Base-by-base conservation (phyloP, 148 eudicot genomes). In the Amaranthus hypochondriacus region DNA sequence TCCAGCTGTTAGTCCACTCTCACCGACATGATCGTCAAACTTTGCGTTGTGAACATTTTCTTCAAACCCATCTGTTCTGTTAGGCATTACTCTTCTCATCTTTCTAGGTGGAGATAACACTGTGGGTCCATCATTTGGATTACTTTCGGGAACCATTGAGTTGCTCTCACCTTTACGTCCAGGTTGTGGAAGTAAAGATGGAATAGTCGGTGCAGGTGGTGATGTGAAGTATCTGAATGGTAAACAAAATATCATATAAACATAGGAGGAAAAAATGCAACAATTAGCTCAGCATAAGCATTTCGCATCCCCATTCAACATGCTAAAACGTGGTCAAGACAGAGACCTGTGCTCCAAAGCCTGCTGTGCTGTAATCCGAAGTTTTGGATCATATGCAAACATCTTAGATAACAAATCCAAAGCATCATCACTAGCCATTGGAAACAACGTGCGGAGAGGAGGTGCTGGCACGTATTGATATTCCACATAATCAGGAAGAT, bases 91-190 rank as follows among this genome's bases (percentile, higher is more conserved):
- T 81, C 98, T 92, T 80, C 96, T 91, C 66, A 78, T 76, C 82
- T 95, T 95, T 81, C 96, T 92, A 62, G 93, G 90, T 67, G 98
- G 98, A 79, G 98, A 95, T 73, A 95, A 77, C 65, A 95, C 98
- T 55, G 91, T 86, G 11, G 98, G 98, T 74, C 97, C 97, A 69
- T 84, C 96, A 65, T 77, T 83, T 47, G 80, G 82, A 83, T 86
- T 79, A 48, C 81, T 50, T 55, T 86, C 97, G 43, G 89, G 84
- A 58, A 67, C 80, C 80, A 86, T 89, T 0, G 88, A 62, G 73
- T 79, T 79, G 11, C 81, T 69, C 4, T 90, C 96, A 61, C 77
- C 89, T 79, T 95, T 95, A 8, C 89, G 87, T 14, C 93, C 83
- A 71, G 98, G 97, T 73, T 96, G 84, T 46, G 95, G 98, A 58